Evolutionary conservation across 106 monocot genomes (phyloP), one percentile per base, ranked within the genome.

Genomic region (Acorus calamus): DNA sequence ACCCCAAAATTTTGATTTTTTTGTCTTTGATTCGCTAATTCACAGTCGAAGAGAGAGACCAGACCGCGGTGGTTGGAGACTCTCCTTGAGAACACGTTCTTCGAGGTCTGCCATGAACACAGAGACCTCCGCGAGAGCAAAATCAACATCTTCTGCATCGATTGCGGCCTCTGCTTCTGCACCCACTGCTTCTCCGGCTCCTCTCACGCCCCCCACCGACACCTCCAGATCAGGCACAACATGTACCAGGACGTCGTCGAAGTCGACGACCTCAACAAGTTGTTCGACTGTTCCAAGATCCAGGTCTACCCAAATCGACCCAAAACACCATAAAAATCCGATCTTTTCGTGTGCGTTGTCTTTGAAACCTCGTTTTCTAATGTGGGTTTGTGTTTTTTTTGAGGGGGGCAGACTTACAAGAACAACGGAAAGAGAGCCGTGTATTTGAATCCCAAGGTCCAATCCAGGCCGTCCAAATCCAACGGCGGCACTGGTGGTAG

Each of bases 211-310:
- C 8, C 4, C 28, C 83, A 87, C 74, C 60, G 44, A 4, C 42
- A 62, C 0, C 69, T 87, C 9, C 87, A 83, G 74, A 87, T 87
- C 51, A 63, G 87, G 49, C 66, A 80, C 3, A 83, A 87, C 44
- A 77, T 83, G 6, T 87, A 87, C 55, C 79, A 78, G 50, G 74
- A 79, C 51, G 87, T 87, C 5, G 49, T 83, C 9, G 62, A 69
- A 11, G 46, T 87, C 49, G 50, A 64, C 10, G 87, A 83, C 61
- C 68, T 87, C 10, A 74, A 83, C 14, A 80, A 66, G 47, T 53
- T 76, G 8, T 8, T 84, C 1, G 84, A 88, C 57, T 80, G 75
- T 70, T 78, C 88, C 46, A 52, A 71, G 46, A 61, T 88, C 42
- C 88, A 84, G 76, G 83, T 84, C 52, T 1, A 11, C 4, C 11